Percentiles rank a stretch among this genome's conserved stretches.
Conservation (phyloP, 257 asterid genomes). For the Leptodermis oblonga region DNA sequence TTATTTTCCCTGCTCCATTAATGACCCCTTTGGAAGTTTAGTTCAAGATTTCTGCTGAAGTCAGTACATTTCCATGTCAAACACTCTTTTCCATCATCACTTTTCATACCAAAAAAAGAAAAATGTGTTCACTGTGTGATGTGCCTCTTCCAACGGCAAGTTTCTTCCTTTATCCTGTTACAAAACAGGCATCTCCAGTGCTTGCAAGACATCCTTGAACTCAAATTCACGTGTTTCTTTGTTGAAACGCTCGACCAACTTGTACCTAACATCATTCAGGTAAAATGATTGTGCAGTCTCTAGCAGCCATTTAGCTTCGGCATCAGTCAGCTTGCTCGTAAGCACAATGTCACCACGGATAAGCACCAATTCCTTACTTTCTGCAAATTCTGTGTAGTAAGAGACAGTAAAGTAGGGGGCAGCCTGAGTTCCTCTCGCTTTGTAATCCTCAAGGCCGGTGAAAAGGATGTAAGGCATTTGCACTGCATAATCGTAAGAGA, state of each 20-base stretch:
- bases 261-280: constrained; percentile 81
- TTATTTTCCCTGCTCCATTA: not conserved
- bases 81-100: not conserved
- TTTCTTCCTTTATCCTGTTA: constrained; percentile 13
- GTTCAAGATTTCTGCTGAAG: no score
- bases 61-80: not conserved
- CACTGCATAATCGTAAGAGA: constrained; percentile 38
- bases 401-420: constrained; percentile 80
- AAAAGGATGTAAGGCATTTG: constrained; percentile 87
- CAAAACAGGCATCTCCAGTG: constrained; percentile 74
- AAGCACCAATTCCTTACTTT: constrained; percentile 81
- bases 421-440: constrained; percentile 96
- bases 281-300: constrained; percentile 86
- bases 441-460: constrained; percentile 96
- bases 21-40: not conserved
- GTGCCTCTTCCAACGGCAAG: not conserved
- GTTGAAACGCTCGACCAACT: constrained; percentile 83
- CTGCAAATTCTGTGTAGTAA: constrained; percentile 77
- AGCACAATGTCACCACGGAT: constrained; percentile 83
- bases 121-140: not conserved
- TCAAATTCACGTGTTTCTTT: constrained; percentile 73
- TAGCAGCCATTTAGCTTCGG: constrained; percentile 81
- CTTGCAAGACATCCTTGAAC: constrained; percentile 83
- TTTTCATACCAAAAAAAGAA: not conserved
- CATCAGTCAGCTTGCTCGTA: constrained; percentile 82